phyloP scores from a whole-genome alignment of 2,329 filamentous ascomycete genomes.

The Talaromyces sp. region DNA sequence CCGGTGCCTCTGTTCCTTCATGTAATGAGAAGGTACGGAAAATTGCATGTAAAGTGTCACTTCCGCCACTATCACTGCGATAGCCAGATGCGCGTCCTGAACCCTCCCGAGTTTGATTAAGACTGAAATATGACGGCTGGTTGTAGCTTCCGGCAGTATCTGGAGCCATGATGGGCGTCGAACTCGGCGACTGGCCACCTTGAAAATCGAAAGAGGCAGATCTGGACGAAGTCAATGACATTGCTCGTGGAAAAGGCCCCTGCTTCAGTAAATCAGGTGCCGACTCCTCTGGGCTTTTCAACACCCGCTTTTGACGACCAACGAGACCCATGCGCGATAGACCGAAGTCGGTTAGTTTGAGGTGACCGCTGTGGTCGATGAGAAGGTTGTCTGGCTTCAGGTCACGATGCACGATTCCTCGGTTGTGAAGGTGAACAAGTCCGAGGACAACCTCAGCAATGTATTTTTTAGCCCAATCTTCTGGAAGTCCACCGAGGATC shows the following conservation, averaged over 20 bases:
- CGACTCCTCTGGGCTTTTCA: constrained; percentile 73
- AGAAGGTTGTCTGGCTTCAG: constrained; percentile 95
- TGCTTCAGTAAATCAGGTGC: constrained; percentile 89
- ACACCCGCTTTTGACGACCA: constrained; percentile 88
- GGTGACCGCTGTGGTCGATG: constrained; percentile 92
- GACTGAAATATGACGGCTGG: constrained; percentile 89
- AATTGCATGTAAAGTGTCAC: constrained; percentile 77
- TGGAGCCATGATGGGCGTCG: constrained; percentile 83
- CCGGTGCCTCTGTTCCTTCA: constrained; percentile 48
- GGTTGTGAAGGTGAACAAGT: constrained; percentile 88
- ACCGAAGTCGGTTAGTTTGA: constrained; percentile 97
- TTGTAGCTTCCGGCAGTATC: constrained; percentile 62
- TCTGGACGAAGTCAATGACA: constrained; percentile 82
- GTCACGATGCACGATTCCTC: constrained; percentile 94
- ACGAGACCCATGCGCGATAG: constrained; percentile 95
- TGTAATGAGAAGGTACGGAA: constrained; percentile 73
- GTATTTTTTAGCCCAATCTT: constrained; percentile 98
- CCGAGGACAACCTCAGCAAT: constrained; percentile 94
- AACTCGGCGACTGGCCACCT: constrained; percentile 69
- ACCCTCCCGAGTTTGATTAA: constrained; percentile 57
- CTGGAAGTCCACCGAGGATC: constrained; percentile 80
- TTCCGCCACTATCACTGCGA: constrained; percentile 87
- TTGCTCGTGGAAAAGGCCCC: constrained; percentile 79
- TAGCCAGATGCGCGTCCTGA: constrained; percentile 68
- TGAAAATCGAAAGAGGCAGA: constrained; percentile 92